These are phyloP conservation scores for Euryodendron excelsum DNA, from an alignment of 148 eudicot species.

Conservation along the genomic window DNA sequence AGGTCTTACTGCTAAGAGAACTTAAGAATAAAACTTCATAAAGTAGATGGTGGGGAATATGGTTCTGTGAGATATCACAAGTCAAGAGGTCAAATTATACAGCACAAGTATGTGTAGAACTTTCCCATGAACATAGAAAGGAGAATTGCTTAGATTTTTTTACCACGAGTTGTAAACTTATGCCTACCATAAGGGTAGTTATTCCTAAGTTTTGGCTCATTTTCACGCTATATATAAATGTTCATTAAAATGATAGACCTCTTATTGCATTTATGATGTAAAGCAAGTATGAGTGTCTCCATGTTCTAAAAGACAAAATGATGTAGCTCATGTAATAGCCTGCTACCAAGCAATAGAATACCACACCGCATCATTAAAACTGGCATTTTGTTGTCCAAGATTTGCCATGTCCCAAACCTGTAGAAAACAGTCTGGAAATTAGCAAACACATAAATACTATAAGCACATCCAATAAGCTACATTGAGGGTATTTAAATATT, in stretches of 20 bases:
- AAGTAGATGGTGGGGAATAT: background rate
- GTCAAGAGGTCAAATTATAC: background rate
- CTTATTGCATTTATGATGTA: background rate
- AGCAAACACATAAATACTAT: conserved; percentile 11
- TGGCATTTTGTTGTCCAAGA: conserved; percentile 65
- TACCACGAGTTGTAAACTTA: background rate
- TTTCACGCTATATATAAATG: too few species aligned
- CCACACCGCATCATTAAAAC: conserved; percentile 7
- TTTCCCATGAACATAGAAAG: background rate
- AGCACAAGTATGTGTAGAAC: background rate
- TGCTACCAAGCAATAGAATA: background rate
- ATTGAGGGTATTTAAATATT: too few species aligned
- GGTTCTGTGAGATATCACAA: background rate
- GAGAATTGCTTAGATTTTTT: background rate
- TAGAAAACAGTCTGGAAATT: conserved; percentile 7
- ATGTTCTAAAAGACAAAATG: conserved; percentile 1
- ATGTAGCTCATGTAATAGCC: too few species aligned
- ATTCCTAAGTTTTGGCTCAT: too few species aligned
- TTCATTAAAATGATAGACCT: background rate
- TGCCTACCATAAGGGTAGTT: background rate
- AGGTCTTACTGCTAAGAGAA: too few species aligned
- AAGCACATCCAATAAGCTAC: background rate
- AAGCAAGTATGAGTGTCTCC: background rate
- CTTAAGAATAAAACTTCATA: too few species aligned
- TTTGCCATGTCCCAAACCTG: conserved; percentile 99